Conservation (phyloP, 2,329 filamentous ascomycete species). For the Colletotrichum eleusines region DNA sequence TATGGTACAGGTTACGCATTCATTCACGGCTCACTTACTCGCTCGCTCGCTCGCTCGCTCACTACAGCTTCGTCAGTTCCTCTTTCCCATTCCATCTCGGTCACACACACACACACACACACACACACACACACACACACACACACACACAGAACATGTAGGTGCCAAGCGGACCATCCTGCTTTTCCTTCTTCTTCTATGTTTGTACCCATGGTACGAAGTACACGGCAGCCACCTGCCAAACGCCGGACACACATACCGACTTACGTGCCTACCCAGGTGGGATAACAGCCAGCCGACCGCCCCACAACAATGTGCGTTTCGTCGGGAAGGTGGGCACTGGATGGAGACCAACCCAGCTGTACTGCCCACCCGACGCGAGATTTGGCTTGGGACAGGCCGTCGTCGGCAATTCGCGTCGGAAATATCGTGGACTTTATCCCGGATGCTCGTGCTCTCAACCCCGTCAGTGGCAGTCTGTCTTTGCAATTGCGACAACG, state of each 20-base stretch:
- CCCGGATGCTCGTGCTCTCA: background rate
- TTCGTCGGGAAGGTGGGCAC: conserved; percentile 14
- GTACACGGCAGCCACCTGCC: background rate
- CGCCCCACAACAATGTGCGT: conserved; percentile 10
- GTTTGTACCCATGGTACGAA: background rate
- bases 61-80: background rate
- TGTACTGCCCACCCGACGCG: background rate
- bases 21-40: background rate
- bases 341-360: conserved; percentile 13
- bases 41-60: background rate
- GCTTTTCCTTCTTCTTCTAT: background rate
- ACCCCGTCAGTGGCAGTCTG: background rate
- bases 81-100: background rate
- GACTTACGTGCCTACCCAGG: no score
- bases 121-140: background rate
- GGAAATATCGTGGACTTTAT: background rate
- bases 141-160: no score
- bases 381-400: background rate
- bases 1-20: background rate
- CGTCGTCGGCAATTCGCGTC: background rate
- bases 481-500: background rate
- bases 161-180: no score
- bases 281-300: conserved; percentile 10
- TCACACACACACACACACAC: background rate
- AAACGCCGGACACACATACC: background rate